Percentiles rank a stretch among this genome's conserved stretches.
phyloP scores from a whole-genome alignment of 2,329 filamentous ascomycete genomes.

The Colletotrichum noveboracense region DNA sequence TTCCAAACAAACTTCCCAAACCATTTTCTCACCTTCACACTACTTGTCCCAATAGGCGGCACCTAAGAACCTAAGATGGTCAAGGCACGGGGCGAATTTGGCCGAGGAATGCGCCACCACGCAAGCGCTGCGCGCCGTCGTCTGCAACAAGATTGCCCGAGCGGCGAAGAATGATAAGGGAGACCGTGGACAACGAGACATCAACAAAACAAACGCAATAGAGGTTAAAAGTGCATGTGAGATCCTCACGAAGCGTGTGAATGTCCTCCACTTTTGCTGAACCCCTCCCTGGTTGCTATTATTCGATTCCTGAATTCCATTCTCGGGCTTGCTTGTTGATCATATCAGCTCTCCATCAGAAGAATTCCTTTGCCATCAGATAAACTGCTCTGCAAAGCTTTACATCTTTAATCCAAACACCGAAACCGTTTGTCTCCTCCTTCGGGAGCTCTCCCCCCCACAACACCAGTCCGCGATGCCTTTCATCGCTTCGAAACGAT shows the following conservation, averaged over 20 bases:
- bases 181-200: constrained; percentile 14
- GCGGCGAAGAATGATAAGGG: constrained; percentile 22
- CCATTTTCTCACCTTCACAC: neutral
- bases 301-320: neutral
- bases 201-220: constrained; percentile 16
- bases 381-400: neutral
- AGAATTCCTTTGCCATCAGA: neutral
- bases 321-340: neutral
- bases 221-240: constrained; percentile 21
- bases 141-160: constrained; percentile 23
- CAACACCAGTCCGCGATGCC: constrained; percentile 1
- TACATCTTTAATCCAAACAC: neutral
- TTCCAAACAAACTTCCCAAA: constrained; percentile 15
- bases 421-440: neutral
- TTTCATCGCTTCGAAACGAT: constrained; percentile 18
- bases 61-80: constrained; percentile 1
- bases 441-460: neutral
- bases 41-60: neutral
- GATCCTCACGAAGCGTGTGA: neutral
- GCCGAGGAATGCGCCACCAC: constrained; percentile 20
- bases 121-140: constrained; percentile 17
- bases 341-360: neutral
- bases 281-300: neutral
- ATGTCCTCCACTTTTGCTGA: neutral
- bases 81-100: constrained; percentile 20